Conservation (phyloP, 2,329 filamentous ascomycete species). For the Ophiostoma australiae region DNA sequence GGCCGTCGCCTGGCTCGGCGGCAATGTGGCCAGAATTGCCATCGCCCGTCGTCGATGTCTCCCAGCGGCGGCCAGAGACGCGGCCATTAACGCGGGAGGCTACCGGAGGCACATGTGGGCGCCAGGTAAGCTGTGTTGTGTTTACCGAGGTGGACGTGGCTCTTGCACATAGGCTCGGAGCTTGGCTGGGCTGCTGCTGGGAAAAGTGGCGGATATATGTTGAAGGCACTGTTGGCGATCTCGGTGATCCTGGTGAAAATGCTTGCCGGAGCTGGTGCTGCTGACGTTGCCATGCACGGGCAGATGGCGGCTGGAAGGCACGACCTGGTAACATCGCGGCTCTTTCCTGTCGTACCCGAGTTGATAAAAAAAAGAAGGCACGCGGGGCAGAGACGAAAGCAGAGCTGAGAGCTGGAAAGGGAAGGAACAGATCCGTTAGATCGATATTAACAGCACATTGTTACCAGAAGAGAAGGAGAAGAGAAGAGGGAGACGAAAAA, state of each 20-base stretch:
- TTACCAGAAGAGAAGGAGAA: neutral
- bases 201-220: neutral
- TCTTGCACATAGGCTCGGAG: neutral
- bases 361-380: neutral
- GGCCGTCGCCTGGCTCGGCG: constrained; percentile 68
- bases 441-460: neutral
- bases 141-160: neutral
- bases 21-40: constrained; percentile 76
- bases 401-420: neutral
- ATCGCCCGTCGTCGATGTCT: constrained; percentile 48
- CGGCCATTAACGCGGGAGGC: neutral
- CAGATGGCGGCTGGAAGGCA: constrained; percentile 22
- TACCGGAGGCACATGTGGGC: constrained; percentile 3
- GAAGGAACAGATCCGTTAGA: neutral
- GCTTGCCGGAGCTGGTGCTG: constrained; percentile 4
- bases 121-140: neutral
- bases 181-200: neutral
- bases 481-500: constrained; percentile 4
- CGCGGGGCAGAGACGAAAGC: neutral
- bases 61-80: constrained; percentile 34
- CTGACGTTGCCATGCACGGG: constrained; percentile 18
- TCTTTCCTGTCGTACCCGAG: constrained; percentile 7
- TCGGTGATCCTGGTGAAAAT: neutral
- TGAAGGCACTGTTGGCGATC: neutral
- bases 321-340: constrained; percentile 22